Evolutionary conservation across 2,329 filamentous ascomycete species (phyloP).

Genomic region (Trichoderma pleuroti): DNA sequence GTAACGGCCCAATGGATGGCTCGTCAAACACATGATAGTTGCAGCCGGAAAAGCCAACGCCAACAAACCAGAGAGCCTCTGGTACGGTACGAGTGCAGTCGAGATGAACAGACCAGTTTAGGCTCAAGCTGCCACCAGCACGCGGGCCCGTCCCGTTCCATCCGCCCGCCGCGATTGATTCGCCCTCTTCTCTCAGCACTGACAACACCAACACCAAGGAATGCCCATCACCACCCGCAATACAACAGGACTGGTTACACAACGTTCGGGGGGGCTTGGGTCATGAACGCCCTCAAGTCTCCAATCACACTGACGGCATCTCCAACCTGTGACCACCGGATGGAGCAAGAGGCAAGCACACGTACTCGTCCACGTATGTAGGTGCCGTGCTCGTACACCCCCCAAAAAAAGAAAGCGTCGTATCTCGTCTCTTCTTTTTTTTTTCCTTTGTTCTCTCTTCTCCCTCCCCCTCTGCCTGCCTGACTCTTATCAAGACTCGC

Average conservation of each 20-base stretch:
- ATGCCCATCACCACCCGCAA: background rate
- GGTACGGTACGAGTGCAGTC: no score
- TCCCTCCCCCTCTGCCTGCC: background rate
- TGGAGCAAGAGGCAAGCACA: background rate
- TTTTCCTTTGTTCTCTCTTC: background rate
- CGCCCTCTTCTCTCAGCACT: background rate
- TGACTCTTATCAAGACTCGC: conserved; percentile 1
- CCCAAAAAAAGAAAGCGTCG: background rate
- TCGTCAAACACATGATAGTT: background rate
- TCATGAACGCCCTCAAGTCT: background rate
- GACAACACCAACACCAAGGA: background rate
- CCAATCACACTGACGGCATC: background rate
- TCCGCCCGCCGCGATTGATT: conserved; percentile 15
- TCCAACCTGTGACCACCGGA: background rate
- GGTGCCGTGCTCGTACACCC: background rate
- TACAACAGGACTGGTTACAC: background rate
- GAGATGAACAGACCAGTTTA: background rate
- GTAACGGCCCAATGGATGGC: conserved; percentile 13
- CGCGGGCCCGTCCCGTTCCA: conserved; percentile 20
- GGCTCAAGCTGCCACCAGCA: background rate
- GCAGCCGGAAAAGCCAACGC: background rate
- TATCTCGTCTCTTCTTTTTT: background rate
- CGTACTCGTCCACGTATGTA: background rate
- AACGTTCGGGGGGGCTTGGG: background rate
- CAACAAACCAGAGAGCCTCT: background rate